Evolutionary conservation across 257 asterid genomes (phyloP), one percentile per base, ranked within the genome.

Genomic region (Datura wrightii): DNA sequence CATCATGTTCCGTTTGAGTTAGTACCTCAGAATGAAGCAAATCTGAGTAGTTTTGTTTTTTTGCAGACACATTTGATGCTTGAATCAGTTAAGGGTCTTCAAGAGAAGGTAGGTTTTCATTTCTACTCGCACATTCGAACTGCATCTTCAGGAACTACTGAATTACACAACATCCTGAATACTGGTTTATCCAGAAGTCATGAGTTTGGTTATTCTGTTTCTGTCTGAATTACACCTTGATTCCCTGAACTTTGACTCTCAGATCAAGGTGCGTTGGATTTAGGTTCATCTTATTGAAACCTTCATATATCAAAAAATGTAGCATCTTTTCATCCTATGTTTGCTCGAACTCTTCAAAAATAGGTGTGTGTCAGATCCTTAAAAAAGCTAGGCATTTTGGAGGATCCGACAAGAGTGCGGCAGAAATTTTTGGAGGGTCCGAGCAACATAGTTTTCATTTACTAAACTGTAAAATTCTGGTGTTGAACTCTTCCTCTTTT

Each of bases 1-100:
- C 31, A 24, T 24, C 31, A 24, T 24, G 50, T 66, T 66, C 48
- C 58, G 0, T 53, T 3, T 37, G 3, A 14, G 3, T 37, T 14
- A 36, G 76, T 36, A 36, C 50, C 48, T 66, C 76, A 66, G 54
- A 70, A n/a, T 10, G 44, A 76, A 76, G 46, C 24, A 24, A 13
- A 2, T 6, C 39, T 50, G 0, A 13, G 0, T 13, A 11, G 44
- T 50, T 76, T 6, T 24, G 6, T 24, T 76, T 50, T 24, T 74
- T 3, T 76, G 62, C 62, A 76, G 81, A 24, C 81, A 76, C 42
- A 76, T 50, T 48, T 76, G 81, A 3, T 76, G 62, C 24, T 76
- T 76, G 81, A 76, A 50, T 11, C 19, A 48, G 10, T 52, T 2
- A 76, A 76, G 62, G 19, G 2, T 76, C 46, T 76, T 76, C 81